Conservation (phyloP, 352 stramenopile genomes). For the Globisporangium yorkense region DNA sequence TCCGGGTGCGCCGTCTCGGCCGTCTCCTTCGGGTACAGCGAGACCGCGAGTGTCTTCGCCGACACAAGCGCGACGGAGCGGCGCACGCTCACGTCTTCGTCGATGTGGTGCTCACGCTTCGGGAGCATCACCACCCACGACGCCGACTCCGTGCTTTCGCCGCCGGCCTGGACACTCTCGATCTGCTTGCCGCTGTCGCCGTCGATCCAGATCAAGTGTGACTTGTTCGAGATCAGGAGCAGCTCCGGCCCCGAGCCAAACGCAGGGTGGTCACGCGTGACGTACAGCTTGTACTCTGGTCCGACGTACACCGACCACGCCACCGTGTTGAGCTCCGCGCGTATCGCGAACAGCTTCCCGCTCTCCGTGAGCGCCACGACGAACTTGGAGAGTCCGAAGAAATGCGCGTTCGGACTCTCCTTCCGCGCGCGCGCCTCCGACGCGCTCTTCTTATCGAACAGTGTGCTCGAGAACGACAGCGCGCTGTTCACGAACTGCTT, state of each 20-base stretch:
- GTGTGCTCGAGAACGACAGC: constrained; percentile 36
- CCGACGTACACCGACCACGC: constrained; percentile 70
- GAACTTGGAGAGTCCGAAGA: constrained; percentile 84
- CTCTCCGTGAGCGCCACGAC: constrained; percentile 69
- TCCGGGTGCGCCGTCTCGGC: constrained; percentile 40
- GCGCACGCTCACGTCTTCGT: constrained; percentile 47
- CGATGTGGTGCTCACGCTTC: constrained; percentile 65
- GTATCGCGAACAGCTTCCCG: constrained; percentile 76
- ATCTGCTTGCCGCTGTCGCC: constrained; percentile 54
- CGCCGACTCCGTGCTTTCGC: not conserved
- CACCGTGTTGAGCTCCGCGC: constrained; percentile 64
- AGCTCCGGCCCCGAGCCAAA: constrained; percentile 67
- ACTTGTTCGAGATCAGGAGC: constrained; percentile 55
- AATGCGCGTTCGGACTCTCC: constrained; percentile 59
- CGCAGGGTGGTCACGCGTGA: constrained; percentile 73
- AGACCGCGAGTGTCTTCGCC: constrained; percentile 40
- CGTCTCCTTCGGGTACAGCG: constrained; percentile 46
- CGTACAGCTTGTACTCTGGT: constrained; percentile 62
- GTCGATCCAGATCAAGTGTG: constrained; percentile 64
- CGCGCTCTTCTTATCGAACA: constrained; percentile 39
- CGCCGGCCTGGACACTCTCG: constrained; percentile 22
- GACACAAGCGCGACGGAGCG: constrained; percentile 57
- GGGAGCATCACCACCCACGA: constrained; percentile 70
- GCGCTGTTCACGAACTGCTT: constrained; percentile 43
- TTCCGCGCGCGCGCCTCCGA: constrained; percentile 31